Evolutionary conservation across 73 alveolate species (phyloP), one percentile per base, ranked within the genome.

Genomic region (Uronychia setigera): DNA sequence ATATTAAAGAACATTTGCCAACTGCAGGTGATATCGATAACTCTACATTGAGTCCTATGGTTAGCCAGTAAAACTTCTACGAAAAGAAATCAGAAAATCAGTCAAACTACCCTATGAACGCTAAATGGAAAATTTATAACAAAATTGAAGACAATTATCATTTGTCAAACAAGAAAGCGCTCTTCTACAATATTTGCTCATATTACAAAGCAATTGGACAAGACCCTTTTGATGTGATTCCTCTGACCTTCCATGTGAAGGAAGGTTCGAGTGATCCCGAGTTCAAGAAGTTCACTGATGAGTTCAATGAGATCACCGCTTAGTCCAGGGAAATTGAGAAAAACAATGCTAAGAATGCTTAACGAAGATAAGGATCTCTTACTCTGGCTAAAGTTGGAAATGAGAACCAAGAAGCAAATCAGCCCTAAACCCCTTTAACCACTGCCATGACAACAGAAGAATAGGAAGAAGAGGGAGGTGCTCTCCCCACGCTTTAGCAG

Each of bases 71-170:
- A 19, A 46, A 46, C 79, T 26, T 67, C 30, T 67, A 5, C 14
- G 5, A 28, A 13, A 5, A 30, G 79, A 19, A 46, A 46, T 5
- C n/a, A 46, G 67, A 46, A 46, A 46, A 67, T 13, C 33, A 76
- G 34, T 14, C 78, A 29, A 0, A 35, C 28, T 83, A 79, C 0
- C 67, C 67, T 46, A 46, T 46, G n/a, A 46, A 46, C 67, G 67
- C 67, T 31, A 1, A 28, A 0, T 30, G 76, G 59, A 85, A 31
- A 58, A 32, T 85, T n/a, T 85, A 85, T 31, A 85, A 85, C 59
- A 85, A 79, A 77, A 26, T 85, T n/a, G 91, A 85, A 75, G 85
- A 85, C 31, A 85, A 85, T 59, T 77, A 9, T 33, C 86, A 85
- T 46, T 32, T 85, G 32, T 67, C 86, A 28, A 85, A 85, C 30